phyloP scores from a whole-genome alignment of 1,284 basidiomycete species.

The Sporisorium iseilematis-ciliati region DNA sequence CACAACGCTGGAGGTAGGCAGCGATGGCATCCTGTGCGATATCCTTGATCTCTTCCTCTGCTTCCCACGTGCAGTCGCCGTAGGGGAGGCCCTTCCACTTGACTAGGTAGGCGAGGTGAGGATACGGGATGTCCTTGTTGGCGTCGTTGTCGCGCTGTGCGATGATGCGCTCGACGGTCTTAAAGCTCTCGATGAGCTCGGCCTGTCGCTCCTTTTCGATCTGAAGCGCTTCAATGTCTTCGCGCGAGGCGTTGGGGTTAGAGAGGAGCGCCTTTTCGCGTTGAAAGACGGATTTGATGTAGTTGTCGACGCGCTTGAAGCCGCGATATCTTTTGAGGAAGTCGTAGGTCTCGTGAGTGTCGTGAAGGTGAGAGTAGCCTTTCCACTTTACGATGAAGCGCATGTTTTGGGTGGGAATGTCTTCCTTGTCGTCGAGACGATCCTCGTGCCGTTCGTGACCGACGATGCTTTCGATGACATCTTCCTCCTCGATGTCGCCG shows the following conservation, averaged over 20 bases:
- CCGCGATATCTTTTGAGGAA: constrained; percentile 89
- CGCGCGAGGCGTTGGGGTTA: constrained; percentile 79
- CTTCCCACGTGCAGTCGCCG: constrained; percentile 96
- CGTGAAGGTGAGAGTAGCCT: constrained; percentile 73
- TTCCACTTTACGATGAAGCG: constrained; percentile 72
- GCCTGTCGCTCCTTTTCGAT: constrained; percentile 90
- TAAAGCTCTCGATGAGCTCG: constrained; percentile 90
- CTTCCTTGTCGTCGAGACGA: constrained; percentile 65
- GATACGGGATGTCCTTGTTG: constrained; percentile 74
- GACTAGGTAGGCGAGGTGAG: constrained; percentile 87
- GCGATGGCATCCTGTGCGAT: constrained; percentile 78
- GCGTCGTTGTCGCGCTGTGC: constrained; percentile 79
- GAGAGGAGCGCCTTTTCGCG: constrained; percentile 80
- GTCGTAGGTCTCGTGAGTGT: constrained; percentile 95
- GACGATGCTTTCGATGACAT: constrained; percentile 71
- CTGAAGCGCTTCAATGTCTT: constrained; percentile 84
- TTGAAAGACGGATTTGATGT: constrained; percentile 84
- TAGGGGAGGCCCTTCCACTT: constrained; percentile 98
- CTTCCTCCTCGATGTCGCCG: constrained; percentile 60
- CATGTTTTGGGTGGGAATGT: constrained; percentile 70
- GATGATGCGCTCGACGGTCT: constrained; percentile 91
- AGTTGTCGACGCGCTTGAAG: constrained; percentile 97
- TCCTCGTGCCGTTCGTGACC: constrained; percentile 70
- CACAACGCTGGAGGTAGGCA: constrained; percentile 82
- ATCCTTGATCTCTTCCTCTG: constrained; percentile 78